These are phyloP conservation scores for Choanephora cucurbitarum DNA, from an alignment of 371 early-diverging fungal species.

Conservation along the genomic window DNA sequence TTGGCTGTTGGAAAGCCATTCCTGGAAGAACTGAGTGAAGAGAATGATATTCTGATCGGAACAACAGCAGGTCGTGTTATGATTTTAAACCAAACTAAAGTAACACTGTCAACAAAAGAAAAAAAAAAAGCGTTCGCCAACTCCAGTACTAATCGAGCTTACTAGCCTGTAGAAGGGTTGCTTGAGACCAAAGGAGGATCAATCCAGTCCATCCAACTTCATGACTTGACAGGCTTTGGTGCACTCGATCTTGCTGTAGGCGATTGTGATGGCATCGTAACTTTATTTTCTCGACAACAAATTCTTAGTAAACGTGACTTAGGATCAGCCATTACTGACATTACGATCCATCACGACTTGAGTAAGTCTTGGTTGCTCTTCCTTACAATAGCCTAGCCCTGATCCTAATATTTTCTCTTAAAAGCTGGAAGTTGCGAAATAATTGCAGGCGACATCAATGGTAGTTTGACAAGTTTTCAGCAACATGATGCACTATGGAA, in stretches of 20 bases:
- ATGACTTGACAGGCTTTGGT: conserved; percentile 50
- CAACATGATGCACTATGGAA: conserved; percentile 48
- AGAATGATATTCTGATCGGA: conserved; percentile 51
- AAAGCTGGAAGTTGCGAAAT: conserved; percentile 52
- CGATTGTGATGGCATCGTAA: conserved; percentile 51
- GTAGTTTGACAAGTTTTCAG: conserved; percentile 46
- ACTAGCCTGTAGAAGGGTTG: conserved; percentile 40
- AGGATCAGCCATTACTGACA: conserved; percentile 38
- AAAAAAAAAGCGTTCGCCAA: too few species aligned
- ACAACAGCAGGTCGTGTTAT: conserved; percentile 47
- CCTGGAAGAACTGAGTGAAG: conserved; percentile 47
- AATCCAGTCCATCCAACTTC: conserved; percentile 41
- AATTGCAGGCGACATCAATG: conserved; percentile 47
- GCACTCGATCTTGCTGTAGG: conserved; percentile 48
- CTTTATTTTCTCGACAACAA: conserved; percentile 49
- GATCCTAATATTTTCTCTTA: too few species aligned
- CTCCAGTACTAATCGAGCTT: too few species aligned
- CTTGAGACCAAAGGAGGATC: conserved; percentile 54
- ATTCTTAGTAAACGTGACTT: conserved; percentile 44
- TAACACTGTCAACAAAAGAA: conserved; percentile 6
- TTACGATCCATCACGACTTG: conserved; percentile 40
- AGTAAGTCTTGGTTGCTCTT: conserved; percentile 28
- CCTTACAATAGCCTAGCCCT: too few species aligned
- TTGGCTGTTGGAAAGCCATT: conserved; percentile 50
- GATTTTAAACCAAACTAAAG: conserved; percentile 48